Evolutionary conservation across 805 yeast species (phyloP).

Genomic region (Saccharomycopsis schoenii): DNA sequence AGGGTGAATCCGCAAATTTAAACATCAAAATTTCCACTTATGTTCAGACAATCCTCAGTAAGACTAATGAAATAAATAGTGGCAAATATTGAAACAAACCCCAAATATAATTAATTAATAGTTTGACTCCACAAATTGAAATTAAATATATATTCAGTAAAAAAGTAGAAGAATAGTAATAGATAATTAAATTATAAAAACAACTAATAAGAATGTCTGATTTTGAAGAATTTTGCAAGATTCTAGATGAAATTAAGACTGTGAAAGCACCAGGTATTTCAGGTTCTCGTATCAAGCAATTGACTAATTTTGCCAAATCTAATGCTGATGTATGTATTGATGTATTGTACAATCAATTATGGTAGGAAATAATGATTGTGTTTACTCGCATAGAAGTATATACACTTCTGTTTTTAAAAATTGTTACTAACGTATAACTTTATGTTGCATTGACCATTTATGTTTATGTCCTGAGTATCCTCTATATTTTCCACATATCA

Average conservation of each 20-base stretch:
- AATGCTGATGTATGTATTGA: conserved; percentile 37
- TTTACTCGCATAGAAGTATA: background rate
- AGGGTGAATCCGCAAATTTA: background rate
- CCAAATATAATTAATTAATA: background rate
- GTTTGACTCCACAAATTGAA: background rate
- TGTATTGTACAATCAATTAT: background rate
- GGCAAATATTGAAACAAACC: background rate
- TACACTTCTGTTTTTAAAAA: background rate
- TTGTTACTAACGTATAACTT: background rate
- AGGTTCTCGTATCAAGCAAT: conserved; percentile 84
- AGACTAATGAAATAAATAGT: background rate
- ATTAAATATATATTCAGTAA: background rate
- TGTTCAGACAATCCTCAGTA: too few species aligned
- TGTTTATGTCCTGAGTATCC: background rate
- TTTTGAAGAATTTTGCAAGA: conserved; percentile 30
- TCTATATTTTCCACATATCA: background rate
- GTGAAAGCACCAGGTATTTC: conserved; percentile 87
- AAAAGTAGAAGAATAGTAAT: background rate
- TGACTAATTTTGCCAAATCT: conserved; percentile 68
- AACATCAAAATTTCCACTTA: background rate
- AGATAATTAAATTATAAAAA: background rate
- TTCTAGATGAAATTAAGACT: conserved; percentile 34
- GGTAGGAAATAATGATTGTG: background rate
- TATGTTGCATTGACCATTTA: background rate
- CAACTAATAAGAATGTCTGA: conserved; percentile 21